Conservation (phyloP, 208 protist species). For the Spongospora subterranea region DNA sequence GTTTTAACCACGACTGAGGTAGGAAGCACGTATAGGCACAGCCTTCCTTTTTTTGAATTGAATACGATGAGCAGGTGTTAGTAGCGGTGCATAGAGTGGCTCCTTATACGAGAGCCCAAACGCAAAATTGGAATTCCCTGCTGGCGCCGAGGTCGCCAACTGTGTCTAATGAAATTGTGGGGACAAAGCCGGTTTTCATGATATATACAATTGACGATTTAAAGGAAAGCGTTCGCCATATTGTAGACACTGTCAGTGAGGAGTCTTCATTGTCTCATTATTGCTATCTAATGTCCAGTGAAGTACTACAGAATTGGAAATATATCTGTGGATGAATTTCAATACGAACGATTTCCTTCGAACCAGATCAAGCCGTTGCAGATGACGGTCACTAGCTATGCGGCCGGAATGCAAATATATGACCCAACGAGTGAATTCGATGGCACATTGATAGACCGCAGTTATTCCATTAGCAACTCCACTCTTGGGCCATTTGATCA, state of each 20-base stretch:
- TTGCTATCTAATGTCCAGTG: neutral
- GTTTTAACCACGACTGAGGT: constrained; percentile 24
- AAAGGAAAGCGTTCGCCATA: neutral
- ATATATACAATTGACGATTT: neutral
- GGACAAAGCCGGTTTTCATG: constrained; percentile 6
- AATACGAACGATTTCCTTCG: neutral
- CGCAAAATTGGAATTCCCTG: constrained; percentile 3
- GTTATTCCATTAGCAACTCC: neutral
- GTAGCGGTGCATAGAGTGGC: neutral
- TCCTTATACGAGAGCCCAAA: constrained; percentile 13
- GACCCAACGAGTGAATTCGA: neutral
- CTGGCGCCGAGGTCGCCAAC: neutral
- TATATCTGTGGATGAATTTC: neutral
- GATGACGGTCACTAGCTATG: constrained; percentile 40
- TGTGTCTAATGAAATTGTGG: neutral
- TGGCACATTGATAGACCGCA: neutral
- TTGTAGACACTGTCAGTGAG: neutral
- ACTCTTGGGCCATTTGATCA: constrained; percentile 3
- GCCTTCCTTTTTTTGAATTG: neutral
- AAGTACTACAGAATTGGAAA: constrained; percentile 4
- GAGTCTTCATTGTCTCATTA: neutral
- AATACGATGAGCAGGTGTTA: neutral
- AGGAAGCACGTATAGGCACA: too few relatives aligned
- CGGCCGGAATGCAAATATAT: neutral
- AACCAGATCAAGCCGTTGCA: neutral